Base-by-base conservation (phyloP, 306 rosid genomes). In the Astragalus glycyphyllos region DNA sequence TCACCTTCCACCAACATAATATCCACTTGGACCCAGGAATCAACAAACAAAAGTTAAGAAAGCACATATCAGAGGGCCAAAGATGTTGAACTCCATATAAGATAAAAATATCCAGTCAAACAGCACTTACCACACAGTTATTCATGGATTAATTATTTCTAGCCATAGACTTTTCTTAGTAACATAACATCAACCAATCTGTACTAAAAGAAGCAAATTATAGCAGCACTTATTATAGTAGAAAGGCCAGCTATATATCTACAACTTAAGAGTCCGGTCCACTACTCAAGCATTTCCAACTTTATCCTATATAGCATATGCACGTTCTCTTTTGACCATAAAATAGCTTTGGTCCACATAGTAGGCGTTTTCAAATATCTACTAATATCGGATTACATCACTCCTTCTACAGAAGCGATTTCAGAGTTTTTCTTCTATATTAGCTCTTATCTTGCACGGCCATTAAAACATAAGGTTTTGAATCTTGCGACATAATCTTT, bases 21-120 rank as follows among this genome's bases (percentile, higher is more conserved):
- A 75, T 69, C 77, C 66, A 76, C 37, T 62, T 81, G 76, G 68
- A 72, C 82, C 75, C 70, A 76, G 72, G 84, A 73, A 78, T 77
- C 84, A 59, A 75, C 15, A 11, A 11, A 75, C 66, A 66, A 70
- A 45, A 57, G 58, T 29, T 55, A 38, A 48, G 49, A 70, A 76
- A 70, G 49, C 79, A 83, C 79, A 45, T 26, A 45, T 40, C 9
- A 7, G 37, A 55, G 65, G 65, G 79, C 64, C 53, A 66, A 56
- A 44, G 65, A 48, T 72, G 66, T 26, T 72, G 64, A 77, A 71
- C 38, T 6, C 57, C 68, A 77, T 53, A 59, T 37, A 57, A 72
- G 67, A 62, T 73, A 58, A 83, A 63, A 49, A 54, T 32, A 70
- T 67, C 84, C 38, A 54, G 83, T 82, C 89, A 73, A 82, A 79